Evolutionary conservation across 2,329 filamentous ascomycete genomes (phyloP).

Genomic region (Fusarium piperis): DNA sequence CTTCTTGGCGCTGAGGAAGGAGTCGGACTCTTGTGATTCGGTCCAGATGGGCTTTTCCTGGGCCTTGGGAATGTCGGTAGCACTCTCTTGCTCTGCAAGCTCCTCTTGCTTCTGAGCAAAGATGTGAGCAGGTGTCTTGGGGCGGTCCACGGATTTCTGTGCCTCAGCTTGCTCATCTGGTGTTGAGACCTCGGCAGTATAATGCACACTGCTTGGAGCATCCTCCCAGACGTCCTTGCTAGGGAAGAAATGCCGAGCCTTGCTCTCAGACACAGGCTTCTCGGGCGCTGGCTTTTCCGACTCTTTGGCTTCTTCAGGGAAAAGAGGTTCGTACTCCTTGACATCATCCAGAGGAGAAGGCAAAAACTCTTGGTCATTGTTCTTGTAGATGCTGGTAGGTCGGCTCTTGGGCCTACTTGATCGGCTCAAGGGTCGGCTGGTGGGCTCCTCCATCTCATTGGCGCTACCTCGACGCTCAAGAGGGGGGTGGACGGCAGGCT

Average conservation of each 20-base stretch:
- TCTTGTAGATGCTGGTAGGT: slow-evolving; percentile 67
- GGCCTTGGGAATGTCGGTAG: slow-evolving; percentile 40
- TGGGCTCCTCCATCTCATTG: slow-evolving; percentile 64
- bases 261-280: slow-evolving; percentile 43
- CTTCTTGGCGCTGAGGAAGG: slow-evolving; percentile 56
- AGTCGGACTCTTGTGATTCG: slow-evolving; percentile 53
- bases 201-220: slow-evolving; percentile 84
- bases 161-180: slow-evolving; percentile 62
- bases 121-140: slow-evolving; percentile 68
- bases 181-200: slow-evolving; percentile 83
- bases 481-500: slow-evolving; percentile 83
- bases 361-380: slow-evolving; percentile 62
- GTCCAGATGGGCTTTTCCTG: slow-evolving; percentile 56
- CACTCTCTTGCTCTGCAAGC: slow-evolving; percentile 66
- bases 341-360: slow-evolving; percentile 84
- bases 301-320: slow-evolving; percentile 77
- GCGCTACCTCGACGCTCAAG: slow-evolving; percentile 70
- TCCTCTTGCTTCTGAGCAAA: slow-evolving; percentile 75
- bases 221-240: slow-evolving; percentile 99
- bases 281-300: slow-evolving; percentile 49
- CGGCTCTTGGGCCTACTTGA: slow-evolving; percentile 50
- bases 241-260: slow-evolving; percentile 78
- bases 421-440: slow-evolving; percentile 70
- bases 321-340: slow-evolving; percentile 94
- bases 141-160: slow-evolving; percentile 47